Evolutionary conservation across 352 stramenopile genomes (phyloP).

Genomic region (Phytophthora megakarya): DNA sequence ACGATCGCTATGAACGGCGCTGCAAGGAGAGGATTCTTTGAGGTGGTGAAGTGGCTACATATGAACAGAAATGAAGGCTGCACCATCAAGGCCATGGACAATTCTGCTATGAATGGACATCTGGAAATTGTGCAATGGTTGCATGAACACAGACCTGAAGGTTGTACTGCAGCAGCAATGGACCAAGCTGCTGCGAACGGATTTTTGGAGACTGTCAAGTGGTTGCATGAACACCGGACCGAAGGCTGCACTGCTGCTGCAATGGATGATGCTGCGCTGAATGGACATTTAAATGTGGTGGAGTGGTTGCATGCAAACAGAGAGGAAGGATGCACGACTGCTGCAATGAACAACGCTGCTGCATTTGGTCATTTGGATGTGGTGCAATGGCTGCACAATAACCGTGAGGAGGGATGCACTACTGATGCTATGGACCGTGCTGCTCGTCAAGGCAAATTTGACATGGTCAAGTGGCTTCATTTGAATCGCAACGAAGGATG

Average conservation of each 20-base stretch:
- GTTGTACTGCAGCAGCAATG: constrained; percentile 28
- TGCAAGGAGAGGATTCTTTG: constrained; percentile 26
- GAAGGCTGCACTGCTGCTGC: constrained; percentile 27
- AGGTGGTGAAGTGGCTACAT: constrained; percentile 31
- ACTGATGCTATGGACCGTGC: constrained; percentile 40
- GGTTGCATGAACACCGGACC: constrained; percentile 47
- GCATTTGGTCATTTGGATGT: constrained; percentile 34
- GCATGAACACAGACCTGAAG: constrained; percentile 22
- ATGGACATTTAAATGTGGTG: constrained; percentile 16
- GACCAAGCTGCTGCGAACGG: constrained; percentile 38
- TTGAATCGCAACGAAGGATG: constrained; percentile 33
- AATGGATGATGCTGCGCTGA: constrained; percentile 27
- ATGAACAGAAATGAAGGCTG: constrained; percentile 27
- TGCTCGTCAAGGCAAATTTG: constrained; percentile 36
- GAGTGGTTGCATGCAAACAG: constrained; percentile 24
- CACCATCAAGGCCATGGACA: constrained; percentile 35
- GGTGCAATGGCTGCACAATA: constrained; percentile 34
- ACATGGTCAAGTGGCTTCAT: constrained; percentile 41
- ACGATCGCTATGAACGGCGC: constrained; percentile 34
- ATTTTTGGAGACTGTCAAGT: constrained; percentile 60
- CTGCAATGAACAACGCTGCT: constrained; percentile 26
- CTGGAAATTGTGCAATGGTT: constrained; percentile 39
- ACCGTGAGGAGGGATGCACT: constrained; percentile 28
- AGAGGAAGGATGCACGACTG: constrained; percentile 20
- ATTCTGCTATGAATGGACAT: constrained; percentile 35